Conservation (phyloP, 140 eudicot genomes). For the Ambrosia hybrid region DNA sequence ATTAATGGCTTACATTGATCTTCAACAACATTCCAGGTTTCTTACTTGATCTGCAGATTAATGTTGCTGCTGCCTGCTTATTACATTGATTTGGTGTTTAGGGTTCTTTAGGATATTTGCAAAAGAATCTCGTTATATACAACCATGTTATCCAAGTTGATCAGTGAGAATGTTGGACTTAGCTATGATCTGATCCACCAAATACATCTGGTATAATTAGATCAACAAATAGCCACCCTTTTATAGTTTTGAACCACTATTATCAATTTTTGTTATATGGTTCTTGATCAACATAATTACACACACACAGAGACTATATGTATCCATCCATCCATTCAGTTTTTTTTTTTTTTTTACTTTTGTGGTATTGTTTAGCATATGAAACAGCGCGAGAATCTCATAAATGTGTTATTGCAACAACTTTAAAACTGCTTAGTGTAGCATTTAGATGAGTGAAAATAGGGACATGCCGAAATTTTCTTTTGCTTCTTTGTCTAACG, state of each 20-base stretch:
- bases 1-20: conserved; percentile 51
- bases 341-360: not conserved
- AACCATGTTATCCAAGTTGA: conserved; percentile 25
- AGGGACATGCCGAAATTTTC: conserved; percentile 65
- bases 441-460: conserved; percentile 45
- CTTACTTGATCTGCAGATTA: conserved; percentile 32
- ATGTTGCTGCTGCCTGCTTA: conserved; percentile 32
- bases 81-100: conserved; percentile 34
- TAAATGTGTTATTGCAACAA: conserved; percentile 25
- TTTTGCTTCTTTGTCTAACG: conserved; percentile 78
- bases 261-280: conserved; percentile 20
- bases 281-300: conserved; percentile 15
- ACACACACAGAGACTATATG: not conserved
- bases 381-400: conserved; percentile 15
- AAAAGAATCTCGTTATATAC: conserved; percentile 27
- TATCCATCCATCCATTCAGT: conserved; percentile 12
- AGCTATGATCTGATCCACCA: conserved; percentile 39
- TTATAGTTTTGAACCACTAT: conserved; percentile 15
- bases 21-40: conserved; percentile 27
- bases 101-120: conserved; percentile 25
- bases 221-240: conserved; percentile 21
- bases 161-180: conserved; percentile 42
- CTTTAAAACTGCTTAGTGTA: conserved; percentile 17
- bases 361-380: conserved; percentile 9
- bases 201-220: conserved; percentile 34